Percentiles rank a stretch among this genome's conserved stretches.
Conservation (phyloP, 148 eudicot species). For the Diospyros lotus region DNA sequence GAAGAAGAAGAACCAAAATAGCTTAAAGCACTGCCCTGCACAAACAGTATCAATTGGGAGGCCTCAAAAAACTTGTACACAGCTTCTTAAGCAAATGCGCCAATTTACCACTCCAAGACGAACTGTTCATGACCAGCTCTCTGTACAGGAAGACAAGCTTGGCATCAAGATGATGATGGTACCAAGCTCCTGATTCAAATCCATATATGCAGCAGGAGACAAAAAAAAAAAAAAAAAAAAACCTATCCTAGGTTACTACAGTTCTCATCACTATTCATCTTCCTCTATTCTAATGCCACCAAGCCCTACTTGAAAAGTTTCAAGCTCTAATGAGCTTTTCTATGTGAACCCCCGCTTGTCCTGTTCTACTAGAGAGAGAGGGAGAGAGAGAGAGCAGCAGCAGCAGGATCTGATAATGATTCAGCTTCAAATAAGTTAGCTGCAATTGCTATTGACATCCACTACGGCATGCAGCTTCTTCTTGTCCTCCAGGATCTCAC, state of each 20-base stretch:
- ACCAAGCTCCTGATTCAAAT: constrained; percentile 5
- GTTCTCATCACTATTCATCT: constrained; percentile 4
- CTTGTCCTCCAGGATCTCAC: constrained; percentile 41
- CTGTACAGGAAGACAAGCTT: constrained; percentile 2
- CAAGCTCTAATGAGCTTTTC: background rate
- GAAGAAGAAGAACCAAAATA: background rate
- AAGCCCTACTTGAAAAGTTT: background rate
- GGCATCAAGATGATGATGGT: background rate
- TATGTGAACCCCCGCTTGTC: background rate
- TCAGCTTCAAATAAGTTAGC: constrained; percentile 12
- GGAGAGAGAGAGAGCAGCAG: background rate
- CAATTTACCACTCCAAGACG: background rate
- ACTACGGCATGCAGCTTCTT: constrained; percentile 18
- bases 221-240: background rate
- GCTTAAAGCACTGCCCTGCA: background rate
- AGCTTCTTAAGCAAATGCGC: constrained; percentile 5
- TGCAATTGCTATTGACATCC: constrained; percentile 15
- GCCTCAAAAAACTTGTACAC: background rate
- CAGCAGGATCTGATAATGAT: constrained; percentile 6
- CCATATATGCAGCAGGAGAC: constrained; percentile 3
- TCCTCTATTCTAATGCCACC: background rate
- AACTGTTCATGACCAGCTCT: background rate
- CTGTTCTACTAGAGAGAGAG: background rate
- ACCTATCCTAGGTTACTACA: background rate
- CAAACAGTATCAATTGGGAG: background rate